Base-by-base conservation (phyloP, 768 basidiomycete genomes). In the Suillus clintonianus region DNA sequence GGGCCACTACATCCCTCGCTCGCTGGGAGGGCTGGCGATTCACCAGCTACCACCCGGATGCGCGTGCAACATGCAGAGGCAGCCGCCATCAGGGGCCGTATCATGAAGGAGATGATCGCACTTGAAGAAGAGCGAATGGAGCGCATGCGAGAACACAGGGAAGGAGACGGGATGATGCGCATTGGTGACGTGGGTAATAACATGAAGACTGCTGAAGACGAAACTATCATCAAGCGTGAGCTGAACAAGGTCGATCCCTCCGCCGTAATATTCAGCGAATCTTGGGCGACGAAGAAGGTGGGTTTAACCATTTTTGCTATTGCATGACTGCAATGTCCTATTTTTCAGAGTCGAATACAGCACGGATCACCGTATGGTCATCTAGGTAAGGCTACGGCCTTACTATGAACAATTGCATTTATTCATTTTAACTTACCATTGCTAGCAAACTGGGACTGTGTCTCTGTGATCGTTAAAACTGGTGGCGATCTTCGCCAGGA, bases 31-130 rank as follows among this genome's bases (percentile, higher is more conserved):
- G 34, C 73, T 71, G 54, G 70, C 69, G 57, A 69, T 70, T 47
- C 80, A 68, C 60, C 74, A 69, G 64, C 71, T 67, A 59, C 79
- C 7, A 77, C 78, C 19, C 86, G 93, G 42, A 88, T 90, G 82
- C 90, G 86, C 59, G 80, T 99, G 27, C 90, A 93, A 65, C 82
- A 87, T 19, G 81, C 88, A 3, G 95, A 98, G 74, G 97, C 96
- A 5, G 83, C 91, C 0, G 91, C 91, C 1, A 99, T 99, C 68
- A 86, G 94, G 17, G 91, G 95, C 68, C 85, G 95, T 24, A 99
- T 99, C 65, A 99, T 99, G 97, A 88, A 91, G 69, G 97, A 99
- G 82, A 99, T 99, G 97, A 82, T 98, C 66, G 83, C 94, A 27
- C 80, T 99, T 32, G 97, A 99, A 77, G 96, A 99, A 73, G 95